Evolutionary conservation across 441 rosid genomes (phyloP).

Genomic region (Manihot esculenta): DNA sequence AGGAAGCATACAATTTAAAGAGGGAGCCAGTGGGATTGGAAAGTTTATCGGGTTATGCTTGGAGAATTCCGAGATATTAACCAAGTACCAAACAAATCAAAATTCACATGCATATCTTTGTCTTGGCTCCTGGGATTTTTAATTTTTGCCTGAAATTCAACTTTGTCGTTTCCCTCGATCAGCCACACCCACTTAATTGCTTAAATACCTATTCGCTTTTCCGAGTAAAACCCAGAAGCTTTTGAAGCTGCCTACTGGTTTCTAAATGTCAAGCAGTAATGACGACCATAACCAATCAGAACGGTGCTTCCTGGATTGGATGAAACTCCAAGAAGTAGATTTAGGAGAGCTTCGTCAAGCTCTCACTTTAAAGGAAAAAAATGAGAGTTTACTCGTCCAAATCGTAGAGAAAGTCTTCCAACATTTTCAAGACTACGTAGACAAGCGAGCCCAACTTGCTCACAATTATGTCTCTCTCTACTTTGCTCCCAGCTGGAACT

Average conservation of each 20-base stretch:
- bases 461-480: constrained; percentile 24
- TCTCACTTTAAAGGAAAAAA: neutral
- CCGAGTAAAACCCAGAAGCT: too few relatives aligned
- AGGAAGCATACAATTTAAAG: too few relatives aligned
- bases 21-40: neutral
- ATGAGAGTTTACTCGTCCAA: constrained; percentile 6
- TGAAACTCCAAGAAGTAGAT: constrained; percentile 38
- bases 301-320: constrained; percentile 41
- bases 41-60: neutral
- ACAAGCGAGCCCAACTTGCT: constrained; percentile 20
- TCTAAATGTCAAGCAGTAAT: constrained; percentile 7
- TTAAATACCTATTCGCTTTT: neutral
- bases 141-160: too few relatives aligned
- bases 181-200: too few relatives aligned
- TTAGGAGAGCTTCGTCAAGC: constrained; percentile 29
- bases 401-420: constrained; percentile 19
- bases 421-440: constrained; percentile 32
- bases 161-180: too few relatives aligned
- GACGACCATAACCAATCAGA: constrained; percentile 2
- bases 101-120: neutral
- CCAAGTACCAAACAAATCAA: neutral
- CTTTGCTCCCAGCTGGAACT: constrained; percentile 46
- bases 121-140: too few relatives aligned
- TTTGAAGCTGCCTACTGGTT: too few relatives aligned
- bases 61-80: neutral